phyloP scores from a whole-genome alignment of 441 rosid genomes.

The Jatropha podagrica region DNA sequence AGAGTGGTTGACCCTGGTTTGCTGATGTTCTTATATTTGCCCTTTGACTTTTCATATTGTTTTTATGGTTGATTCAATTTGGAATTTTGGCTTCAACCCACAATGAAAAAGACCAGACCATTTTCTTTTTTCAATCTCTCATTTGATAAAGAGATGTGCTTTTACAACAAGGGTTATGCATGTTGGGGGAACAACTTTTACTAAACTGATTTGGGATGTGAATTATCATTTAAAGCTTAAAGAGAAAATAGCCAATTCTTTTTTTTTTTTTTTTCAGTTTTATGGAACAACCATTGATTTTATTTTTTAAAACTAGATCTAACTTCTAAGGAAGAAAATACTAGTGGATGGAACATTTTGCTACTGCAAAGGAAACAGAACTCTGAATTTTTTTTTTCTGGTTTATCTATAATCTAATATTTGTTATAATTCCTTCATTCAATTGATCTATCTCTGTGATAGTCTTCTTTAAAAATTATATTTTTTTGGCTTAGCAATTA shows the following conservation, averaged over 20 bases:
- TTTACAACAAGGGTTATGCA: neutral
- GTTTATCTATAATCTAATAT: neutral
- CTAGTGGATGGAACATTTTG: neutral
- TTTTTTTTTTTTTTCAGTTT: neutral
- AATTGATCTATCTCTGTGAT: neutral
- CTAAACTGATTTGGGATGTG: neutral
- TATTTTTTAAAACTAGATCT: constrained; percentile 8
- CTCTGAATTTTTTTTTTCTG: neutral
- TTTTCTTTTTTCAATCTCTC: neutral
- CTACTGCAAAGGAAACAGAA: neutral
- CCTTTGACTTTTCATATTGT: neutral
- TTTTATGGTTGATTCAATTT: constrained; percentile 2
- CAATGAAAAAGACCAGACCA: neutral
- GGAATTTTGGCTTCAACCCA: neutral
- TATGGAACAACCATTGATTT: neutral
- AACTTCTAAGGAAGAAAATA: neutral
- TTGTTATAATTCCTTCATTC: neutral
- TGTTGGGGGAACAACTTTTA: neutral
- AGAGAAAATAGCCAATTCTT: neutral
- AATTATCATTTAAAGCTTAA: neutral
- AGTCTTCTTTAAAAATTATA: neutral
- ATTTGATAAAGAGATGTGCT: neutral
- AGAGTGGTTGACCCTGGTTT: constrained; percentile 2
- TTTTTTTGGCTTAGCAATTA: neutral
- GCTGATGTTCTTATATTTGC: neutral